Base-by-base conservation (phyloP, 164 flowering plant species). In the Cinnamomum micranthum region DNA sequence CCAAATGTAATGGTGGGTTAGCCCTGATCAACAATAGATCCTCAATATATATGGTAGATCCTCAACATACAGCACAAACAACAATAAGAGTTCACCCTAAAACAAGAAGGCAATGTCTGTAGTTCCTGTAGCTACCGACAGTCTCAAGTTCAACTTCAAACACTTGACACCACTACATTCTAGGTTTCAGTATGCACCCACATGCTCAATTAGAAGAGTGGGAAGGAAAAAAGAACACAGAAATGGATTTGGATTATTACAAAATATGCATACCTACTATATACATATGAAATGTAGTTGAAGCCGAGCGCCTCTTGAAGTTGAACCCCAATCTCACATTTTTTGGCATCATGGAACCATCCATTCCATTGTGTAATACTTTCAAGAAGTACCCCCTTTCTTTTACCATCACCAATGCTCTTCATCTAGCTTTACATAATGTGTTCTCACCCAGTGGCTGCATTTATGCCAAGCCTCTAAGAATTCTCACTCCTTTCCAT, bases 321-420 rank as follows among this genome's bases (percentile, higher is more conserved):
- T n/a, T 24, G 10, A 19, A 41, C 41, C 55, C 58, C 23, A 69
- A 47, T 41, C 52, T 41, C 55, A 25, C 22, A 69, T 28, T 69
- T n/a, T 9, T 47, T 10, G 25, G 28, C 71, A 9, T 35, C 51
- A n/a, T 55, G 60, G 23, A 41, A 69, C 25, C 35, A 69, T 41
- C 71, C 71, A n/a, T 69, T 69, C 71, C 35, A 15, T n/a, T 47
- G 27, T 47, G 41, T 19, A 69, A 69, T 69, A 69, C 71, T 69
- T 47, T 47, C 69, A 66, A 31, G 28, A 28, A 69, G 11, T 68
- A 14, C 5, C 33, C 47, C 47, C 71, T 35, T 69, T 35, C 47
- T 41, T 41, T 7, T 47, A 33, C n/a, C 31, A 66, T 2, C 55
- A 69, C 25, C 41, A 13, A 11, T 35, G 6, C 5, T 69, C 27